Evolutionary conservation across 1,284 basidiomycete genomes (phyloP).

Genomic region (Ustilago xerochloae): DNA sequence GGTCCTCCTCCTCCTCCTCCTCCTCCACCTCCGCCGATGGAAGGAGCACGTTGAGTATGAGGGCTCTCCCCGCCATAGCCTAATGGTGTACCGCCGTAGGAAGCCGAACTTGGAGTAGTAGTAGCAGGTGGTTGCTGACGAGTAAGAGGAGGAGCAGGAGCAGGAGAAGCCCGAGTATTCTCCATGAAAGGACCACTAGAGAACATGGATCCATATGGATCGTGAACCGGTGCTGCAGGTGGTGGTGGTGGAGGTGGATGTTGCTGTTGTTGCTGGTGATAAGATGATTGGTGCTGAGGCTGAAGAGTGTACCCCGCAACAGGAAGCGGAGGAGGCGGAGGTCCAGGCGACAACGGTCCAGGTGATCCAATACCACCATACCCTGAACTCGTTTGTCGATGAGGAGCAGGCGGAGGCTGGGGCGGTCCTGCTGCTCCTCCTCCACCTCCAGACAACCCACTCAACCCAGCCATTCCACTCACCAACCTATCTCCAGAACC

Average conservation of each 20-base stretch:
- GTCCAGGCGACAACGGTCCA: conserved; percentile 16
- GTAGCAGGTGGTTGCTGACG: conserved; percentile 10
- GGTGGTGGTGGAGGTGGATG: neutral
- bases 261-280: conserved; percentile 9
- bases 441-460: conserved; percentile 7
- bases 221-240: conserved; percentile 5
- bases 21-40: conserved; percentile 3
- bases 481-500: conserved; percentile 14
- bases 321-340: conserved; percentile 28
- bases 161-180: conserved; percentile 28
- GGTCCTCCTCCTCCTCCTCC: too few species aligned
- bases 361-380: conserved; percentile 24
- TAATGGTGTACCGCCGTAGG: conserved; percentile 6
- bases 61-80: conserved; percentile 7
- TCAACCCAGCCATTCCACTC: conserved; percentile 26
- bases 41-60: conserved; percentile 1
- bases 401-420: conserved; percentile 22
- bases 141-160: conserved; percentile 6
- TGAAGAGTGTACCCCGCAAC: conserved; percentile 11
- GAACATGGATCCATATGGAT: conserved; percentile 43
- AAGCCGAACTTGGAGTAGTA: neutral
- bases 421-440: too few species aligned
- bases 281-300: conserved; percentile 6
- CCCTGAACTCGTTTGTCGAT: conserved; percentile 41
- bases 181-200: conserved; percentile 33